These are phyloP conservation scores for Fusarium decemcellulare DNA, from an alignment of 2,329 filamentous ascomycete genomes.

Conservation along the genomic window DNA sequence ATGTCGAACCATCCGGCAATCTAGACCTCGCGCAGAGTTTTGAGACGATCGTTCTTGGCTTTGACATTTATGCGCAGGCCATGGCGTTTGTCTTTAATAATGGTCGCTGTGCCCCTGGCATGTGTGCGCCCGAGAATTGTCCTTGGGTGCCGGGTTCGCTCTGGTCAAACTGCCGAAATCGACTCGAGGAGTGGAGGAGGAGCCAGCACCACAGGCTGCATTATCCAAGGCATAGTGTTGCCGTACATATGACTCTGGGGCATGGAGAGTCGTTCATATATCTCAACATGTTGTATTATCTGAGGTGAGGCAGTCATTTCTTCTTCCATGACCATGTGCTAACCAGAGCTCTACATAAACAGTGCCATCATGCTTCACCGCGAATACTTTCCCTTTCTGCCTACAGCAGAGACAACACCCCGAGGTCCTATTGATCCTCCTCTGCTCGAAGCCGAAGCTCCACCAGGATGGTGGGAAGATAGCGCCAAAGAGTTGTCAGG, in stretches of 20 bases:
- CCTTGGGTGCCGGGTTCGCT: conserved; percentile 56
- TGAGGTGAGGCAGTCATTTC: conserved; percentile 49
- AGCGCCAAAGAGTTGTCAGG: conserved; percentile 54
- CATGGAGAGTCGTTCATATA: conserved; percentile 59
- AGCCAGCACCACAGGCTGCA: conserved; percentile 53
- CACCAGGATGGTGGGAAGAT: conserved; percentile 57
- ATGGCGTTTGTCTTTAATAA: conserved; percentile 60
- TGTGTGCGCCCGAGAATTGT: conserved; percentile 56
- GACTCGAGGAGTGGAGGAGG: conserved; percentile 53
- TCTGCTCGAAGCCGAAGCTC: conserved; percentile 54
- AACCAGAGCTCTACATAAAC: fast-evolving
- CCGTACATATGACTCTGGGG: conserved; percentile 56
- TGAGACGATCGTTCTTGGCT: conserved; percentile 57
- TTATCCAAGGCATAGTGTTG: conserved; percentile 55
- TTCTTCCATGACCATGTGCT: not conserved
- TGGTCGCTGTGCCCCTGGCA: conserved; percentile 56
- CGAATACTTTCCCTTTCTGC: conserved; percentile 61
- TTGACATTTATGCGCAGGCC: conserved; percentile 60
- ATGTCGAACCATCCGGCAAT: conserved; percentile 2
- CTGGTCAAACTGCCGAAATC: conserved; percentile 50
- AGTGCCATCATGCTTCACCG: conserved; percentile 59
- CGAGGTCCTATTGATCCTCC: conserved; percentile 58
- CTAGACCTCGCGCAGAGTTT: conserved; percentile 36
- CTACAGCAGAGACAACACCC: conserved; percentile 52
- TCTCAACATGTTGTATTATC: conserved; percentile 60